A percentile compares a stretch with the other conserved stretches of the same genome.
These are phyloP conservation scores for Cytidiella melzeri DNA, from an alignment of 768 basidiomycete species.

Conservation along the genomic window DNA sequence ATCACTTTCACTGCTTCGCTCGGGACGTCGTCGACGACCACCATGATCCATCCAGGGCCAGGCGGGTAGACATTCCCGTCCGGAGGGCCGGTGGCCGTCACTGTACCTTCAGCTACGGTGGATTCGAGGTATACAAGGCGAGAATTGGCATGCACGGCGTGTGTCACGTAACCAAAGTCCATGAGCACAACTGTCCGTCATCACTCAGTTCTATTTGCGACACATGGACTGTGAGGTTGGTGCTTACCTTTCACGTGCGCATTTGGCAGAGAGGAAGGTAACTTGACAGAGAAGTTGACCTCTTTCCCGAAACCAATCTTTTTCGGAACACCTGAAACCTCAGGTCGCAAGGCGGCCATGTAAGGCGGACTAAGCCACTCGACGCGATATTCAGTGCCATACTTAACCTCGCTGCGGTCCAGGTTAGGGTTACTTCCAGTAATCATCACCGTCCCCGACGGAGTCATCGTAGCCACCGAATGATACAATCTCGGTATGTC, in stretches of 20 bases:
- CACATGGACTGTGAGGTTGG: neutral
- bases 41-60: conserved; percentile 71
- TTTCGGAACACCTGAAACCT: conserved; percentile 30
- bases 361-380: conserved; percentile 87
- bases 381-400: conserved; percentile 83
- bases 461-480: conserved; percentile 76
- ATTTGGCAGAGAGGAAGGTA: conserved; percentile 31
- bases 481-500: conserved; percentile 74
- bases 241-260: conserved; percentile 45
- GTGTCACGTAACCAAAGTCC: conserved; percentile 81
- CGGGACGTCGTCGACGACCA: conserved; percentile 62
- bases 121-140: conserved; percentile 64
- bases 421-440: conserved; percentile 83
- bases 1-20: conserved; percentile 58
- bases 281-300: conserved; percentile 39
- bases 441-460: conserved; percentile 66
- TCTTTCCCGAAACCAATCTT: conserved; percentile 40
- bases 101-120: conserved; percentile 36
- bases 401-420: conserved; percentile 64
- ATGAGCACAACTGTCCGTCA: conserved; percentile 54
- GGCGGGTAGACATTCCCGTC: conserved; percentile 65
- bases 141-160: conserved; percentile 68
- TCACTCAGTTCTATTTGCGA: neutral
- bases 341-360: conserved; percentile 55
- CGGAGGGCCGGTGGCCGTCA: conserved; percentile 63